phyloP scores from a whole-genome alignment of 257 asterid genomes.

The Echites panduratus region DNA sequence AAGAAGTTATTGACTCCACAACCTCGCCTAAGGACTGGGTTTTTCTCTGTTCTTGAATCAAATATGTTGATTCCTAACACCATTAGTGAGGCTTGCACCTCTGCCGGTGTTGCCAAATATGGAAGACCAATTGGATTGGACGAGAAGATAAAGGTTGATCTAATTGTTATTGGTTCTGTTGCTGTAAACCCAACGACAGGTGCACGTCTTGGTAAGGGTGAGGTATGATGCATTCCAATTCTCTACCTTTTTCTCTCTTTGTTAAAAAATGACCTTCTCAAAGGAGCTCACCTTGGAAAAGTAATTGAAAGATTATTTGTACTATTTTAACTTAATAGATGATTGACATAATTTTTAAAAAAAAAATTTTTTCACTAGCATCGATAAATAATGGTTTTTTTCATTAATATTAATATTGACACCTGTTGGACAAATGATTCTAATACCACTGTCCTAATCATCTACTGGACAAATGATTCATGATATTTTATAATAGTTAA shows the following conservation, averaged over 20 bases:
- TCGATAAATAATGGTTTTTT: not conserved
- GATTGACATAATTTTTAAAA: no score
- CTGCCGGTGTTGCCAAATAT: conserved; percentile 82
- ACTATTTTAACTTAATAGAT: not conserved
- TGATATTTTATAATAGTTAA: not conserved
- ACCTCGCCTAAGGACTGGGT: conserved; percentile 93
- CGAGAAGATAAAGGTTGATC: conserved; percentile 82
- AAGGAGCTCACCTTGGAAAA: not conserved
- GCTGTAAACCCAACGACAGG: conserved; percentile 90
- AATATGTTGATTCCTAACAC: conserved; percentile 44
- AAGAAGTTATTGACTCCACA: conserved; percentile 86
- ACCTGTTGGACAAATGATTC: not conserved
- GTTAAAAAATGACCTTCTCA: not conserved
- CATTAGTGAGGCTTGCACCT: conserved; percentile 87
- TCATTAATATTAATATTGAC: not conserved
- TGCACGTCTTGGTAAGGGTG: conserved; percentile 98
- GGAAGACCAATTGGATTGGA: conserved; percentile 84
- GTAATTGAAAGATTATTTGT: not conserved
- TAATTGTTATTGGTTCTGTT: conserved; percentile 86
- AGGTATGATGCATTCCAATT: conserved; percentile 34
- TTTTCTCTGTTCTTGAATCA: conserved; percentile 70
- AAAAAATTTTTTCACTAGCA: not conserved
- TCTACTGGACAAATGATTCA: not conserved
- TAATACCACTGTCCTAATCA: not conserved
- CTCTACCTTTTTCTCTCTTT: not conserved